Base-by-base conservation (phyloP, 345 rosid species). In the Xanthoceras sorbifolium region DNA sequence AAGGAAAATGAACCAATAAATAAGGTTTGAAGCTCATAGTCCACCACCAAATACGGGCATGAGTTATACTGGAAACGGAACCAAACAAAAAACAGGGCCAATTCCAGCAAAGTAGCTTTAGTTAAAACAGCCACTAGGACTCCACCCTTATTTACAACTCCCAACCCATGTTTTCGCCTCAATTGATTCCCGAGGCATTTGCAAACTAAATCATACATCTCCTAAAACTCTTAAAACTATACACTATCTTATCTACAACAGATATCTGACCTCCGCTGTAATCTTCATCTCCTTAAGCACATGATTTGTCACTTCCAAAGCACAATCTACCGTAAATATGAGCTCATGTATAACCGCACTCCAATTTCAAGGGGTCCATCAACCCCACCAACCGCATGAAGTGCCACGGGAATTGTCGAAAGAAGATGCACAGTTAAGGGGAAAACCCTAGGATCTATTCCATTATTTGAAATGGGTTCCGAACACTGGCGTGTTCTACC, bases 361-460 rank as follows among this genome's bases (percentile, higher is more conserved):
- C 89, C 90, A 75, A 93, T 86, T 52, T 95, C 97, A 5, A 82
- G 86, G 72, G 97, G 98, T 38, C 93, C 96, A 59, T 84, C 92
- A 76, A 82, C 90, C 67, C 99, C 99, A 52, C 97, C 97, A 69
- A 88, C 80, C 3, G 97, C 97, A 80, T 89, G 82, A 63, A 95
- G 91, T 15, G 87, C 98, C 55, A 93, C 94, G 0, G 97, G 91
- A 80, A 95, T 90, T 46, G 93, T 90, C 31, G 99, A 87, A 44
- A 92, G 93, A n/a, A 82, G 76, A 28, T 75, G 85, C 32, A 95
- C 54, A 0, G 97, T 95, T 71, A 92, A 31, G 15, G 99, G 98
- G 60, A 90, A 93, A 66, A 87, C 91, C 64, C 66, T 81, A 50
- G 98, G 98, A 68, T 28, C 79, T 40, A 88, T 78, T 48, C 67